These are phyloP conservation scores for Neocallimastix lanati DNA, from an alignment of 192 early-diverging fungal genomes.

Conservation along the genomic window DNA sequence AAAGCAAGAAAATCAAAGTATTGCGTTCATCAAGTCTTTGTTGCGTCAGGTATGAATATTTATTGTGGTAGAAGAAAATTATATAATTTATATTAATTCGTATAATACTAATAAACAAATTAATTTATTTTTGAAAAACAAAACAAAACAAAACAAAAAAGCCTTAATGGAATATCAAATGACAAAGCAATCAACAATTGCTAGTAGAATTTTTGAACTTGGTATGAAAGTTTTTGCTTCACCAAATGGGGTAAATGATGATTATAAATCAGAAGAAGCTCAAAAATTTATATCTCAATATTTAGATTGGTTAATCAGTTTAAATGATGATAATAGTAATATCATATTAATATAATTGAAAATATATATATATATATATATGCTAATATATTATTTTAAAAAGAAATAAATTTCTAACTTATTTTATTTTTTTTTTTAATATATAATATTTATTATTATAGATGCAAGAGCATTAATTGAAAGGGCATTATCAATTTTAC, in stretches of 20 bases:
- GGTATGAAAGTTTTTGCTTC: constrained; percentile 55
- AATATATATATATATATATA: neutral
- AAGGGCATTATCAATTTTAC: constrained; percentile 51
- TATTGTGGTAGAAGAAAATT: too few relatives aligned
- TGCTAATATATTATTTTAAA: neutral
- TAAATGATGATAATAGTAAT: constrained; percentile 81
- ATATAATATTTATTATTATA: too few relatives aligned
- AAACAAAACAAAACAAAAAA: neutral
- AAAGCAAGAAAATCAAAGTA: constrained; percentile 52
- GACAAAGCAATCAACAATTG: constrained; percentile 63
- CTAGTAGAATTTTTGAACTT: constrained; percentile 78
- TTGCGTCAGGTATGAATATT: constrained; percentile 42
- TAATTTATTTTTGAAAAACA: too few relatives aligned
- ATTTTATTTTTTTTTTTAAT: too few relatives aligned
- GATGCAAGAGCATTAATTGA: constrained; percentile 81
- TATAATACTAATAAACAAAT: neutral
- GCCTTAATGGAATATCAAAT: constrained; percentile 86
- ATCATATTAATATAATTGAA: neutral
- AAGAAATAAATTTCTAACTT: neutral
- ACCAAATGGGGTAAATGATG: constrained; percentile 33
- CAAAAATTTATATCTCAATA: constrained; percentile 52
- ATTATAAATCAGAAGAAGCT: neutral
- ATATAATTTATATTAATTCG: too few relatives aligned
- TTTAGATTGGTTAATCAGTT: constrained; percentile 65
- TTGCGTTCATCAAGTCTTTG: constrained; percentile 70